phyloP scores from a whole-genome alignment of 495 filamentous ascomycete genomes.

The Xanthoparmelia taractica region DNA sequence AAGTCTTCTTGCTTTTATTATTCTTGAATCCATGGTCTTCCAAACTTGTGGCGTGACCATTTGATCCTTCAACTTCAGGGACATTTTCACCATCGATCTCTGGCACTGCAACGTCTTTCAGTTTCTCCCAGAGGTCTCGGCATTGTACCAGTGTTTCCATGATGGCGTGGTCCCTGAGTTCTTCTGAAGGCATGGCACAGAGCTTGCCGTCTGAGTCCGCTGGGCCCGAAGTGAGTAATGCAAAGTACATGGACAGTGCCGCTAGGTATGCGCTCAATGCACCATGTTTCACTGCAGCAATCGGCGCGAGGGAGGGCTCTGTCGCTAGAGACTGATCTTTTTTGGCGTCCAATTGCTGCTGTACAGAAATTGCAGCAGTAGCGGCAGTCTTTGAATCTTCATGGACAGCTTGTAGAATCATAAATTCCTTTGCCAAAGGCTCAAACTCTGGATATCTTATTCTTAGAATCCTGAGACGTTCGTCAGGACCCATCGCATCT shows the following conservation, averaged over 20 bases:
- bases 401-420: slow-evolving; percentile 60
- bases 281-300: slow-evolving; percentile 61
- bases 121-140: slow-evolving; percentile 69
- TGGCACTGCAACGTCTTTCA: slow-evolving; percentile 46
- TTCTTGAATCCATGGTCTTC: not conserved
- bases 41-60: slow-evolving; percentile 16
- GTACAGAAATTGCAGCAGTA: slow-evolving; percentile 43
- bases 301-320: slow-evolving; percentile 25
- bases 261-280: slow-evolving; percentile 78
- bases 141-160: slow-evolving; percentile 79
- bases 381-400: slow-evolving; percentile 49
- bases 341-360: slow-evolving; percentile 26
- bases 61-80: not conserved
- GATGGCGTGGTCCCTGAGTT: slow-evolving; percentile 78
- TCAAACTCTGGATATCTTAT: slow-evolving; percentile 87
- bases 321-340: not conserved
- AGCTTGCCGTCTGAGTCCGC: slow-evolving; percentile 42
- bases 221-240: slow-evolving; percentile 69
- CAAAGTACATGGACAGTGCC: slow-evolving; percentile 86
- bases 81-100: slow-evolving; percentile 20
- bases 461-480: slow-evolving; percentile 67
- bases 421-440: slow-evolving; percentile 70
- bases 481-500: slow-evolving; percentile 65
- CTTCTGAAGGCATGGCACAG: slow-evolving; percentile 52
- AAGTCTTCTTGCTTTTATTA: too few species aligned